These are phyloP conservation scores for Solanum boliviense DNA, from an alignment of 257 asterid species.

Conservation along the genomic window DNA sequence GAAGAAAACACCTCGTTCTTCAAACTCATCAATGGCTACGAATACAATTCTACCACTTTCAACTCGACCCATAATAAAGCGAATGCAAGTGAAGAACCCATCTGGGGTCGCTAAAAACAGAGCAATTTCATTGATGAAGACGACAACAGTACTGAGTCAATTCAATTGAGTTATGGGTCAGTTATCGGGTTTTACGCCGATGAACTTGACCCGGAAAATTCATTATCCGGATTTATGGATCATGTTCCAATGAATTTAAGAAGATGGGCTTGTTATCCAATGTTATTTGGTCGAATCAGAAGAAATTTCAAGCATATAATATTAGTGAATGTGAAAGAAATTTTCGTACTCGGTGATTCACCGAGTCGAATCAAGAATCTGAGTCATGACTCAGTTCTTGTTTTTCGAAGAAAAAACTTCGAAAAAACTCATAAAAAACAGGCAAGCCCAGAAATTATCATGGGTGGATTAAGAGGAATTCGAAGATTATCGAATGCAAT, in stretches of 20 bases:
- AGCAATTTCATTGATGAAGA: background rate
- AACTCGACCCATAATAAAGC: slow-evolving; percentile 37
- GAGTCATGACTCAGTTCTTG: slow-evolving; percentile 45
- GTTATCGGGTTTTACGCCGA: slow-evolving; percentile 58
- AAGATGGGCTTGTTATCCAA: slow-evolving; percentile 89
- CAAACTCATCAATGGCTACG: slow-evolving; percentile 8
- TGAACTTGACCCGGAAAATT: slow-evolving; percentile 83
- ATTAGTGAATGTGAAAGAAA: slow-evolving; percentile 49
- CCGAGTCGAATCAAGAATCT: slow-evolving; percentile 42
- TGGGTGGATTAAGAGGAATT: slow-evolving; percentile 72
- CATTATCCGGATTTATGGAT: slow-evolving; percentile 66
- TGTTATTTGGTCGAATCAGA: slow-evolving; percentile 66
- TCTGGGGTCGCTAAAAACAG: slow-evolving; percentile 44
- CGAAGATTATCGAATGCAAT: slow-evolving; percentile 60
- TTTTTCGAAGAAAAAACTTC: background rate
- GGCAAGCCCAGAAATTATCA: slow-evolving; percentile 39
- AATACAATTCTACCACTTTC: slow-evolving; percentile 18
- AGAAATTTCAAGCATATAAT: slow-evolving; percentile 50
- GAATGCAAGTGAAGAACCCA: slow-evolving; percentile 47
- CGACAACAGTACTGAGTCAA: slow-evolving; percentile 24
- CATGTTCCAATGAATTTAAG: slow-evolving; percentile 61
- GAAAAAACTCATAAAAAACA: slow-evolving; percentile 13
- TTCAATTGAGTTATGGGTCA: slow-evolving; percentile 68
- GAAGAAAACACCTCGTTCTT: slow-evolving; percentile 46
- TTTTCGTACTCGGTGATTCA: slow-evolving; percentile 53